These are phyloP conservation scores for Nakazawaea siamensis DNA, from an alignment of 805 yeast species.

Conservation along the genomic window DNA sequence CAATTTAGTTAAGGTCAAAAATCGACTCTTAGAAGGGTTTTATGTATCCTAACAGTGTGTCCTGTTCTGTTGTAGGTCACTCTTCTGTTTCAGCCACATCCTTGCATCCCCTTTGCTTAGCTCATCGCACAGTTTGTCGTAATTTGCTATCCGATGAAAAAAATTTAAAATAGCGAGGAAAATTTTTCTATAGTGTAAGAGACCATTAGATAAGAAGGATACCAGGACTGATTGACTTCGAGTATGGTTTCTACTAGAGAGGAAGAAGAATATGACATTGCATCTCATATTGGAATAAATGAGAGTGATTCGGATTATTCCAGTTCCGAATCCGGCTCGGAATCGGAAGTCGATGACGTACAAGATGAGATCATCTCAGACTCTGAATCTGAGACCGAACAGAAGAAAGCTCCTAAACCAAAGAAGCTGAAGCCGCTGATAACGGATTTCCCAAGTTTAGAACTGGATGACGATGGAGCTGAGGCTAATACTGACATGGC, in stretches of 20 bases:
- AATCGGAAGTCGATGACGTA: constrained; percentile 24
- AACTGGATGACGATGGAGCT: constrained; percentile 30
- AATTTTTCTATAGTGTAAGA: not conserved
- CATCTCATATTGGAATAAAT: constrained; percentile 46
- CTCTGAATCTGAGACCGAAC: constrained; percentile 30
- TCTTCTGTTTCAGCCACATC: too few species aligned
- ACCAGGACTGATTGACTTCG: too few species aligned
- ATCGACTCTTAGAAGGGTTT: too few species aligned
- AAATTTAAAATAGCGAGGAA: too few species aligned
- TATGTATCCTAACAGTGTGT: too few species aligned
- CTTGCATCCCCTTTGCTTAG: too few species aligned
- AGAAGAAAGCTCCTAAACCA: constrained; percentile 16
- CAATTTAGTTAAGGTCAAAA: too few species aligned
- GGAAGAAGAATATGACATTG: constrained; percentile 55
- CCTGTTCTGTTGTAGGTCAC: too few species aligned
- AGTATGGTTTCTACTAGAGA: constrained; percentile 15
- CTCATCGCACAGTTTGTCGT: too few species aligned
- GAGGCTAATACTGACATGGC: constrained; percentile 20
- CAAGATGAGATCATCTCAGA: constrained; percentile 48
- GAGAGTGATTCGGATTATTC: constrained; percentile 20
- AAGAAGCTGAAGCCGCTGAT: constrained; percentile 13
- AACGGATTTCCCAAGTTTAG: constrained; percentile 29
- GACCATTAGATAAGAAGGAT: too few species aligned
- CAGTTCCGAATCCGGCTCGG: constrained; percentile 21
- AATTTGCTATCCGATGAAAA: too few species aligned